Conservation (phyloP, 192 early-diverging fungal genomes). For the Entomortierella parvispora region DNA sequence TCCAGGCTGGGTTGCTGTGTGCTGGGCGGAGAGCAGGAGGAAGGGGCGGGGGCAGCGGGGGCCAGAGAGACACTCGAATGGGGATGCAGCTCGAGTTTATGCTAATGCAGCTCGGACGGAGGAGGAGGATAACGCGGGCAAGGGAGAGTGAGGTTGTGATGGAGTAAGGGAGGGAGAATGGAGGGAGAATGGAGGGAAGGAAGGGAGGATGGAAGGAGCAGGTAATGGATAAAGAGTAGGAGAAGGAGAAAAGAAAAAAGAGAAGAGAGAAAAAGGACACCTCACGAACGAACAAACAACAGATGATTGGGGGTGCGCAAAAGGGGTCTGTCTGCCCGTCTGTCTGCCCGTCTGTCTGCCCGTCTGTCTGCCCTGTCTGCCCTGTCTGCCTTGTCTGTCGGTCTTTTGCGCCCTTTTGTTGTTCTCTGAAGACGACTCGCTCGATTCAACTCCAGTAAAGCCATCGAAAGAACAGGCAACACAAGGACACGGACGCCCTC, state of each 20-base stretch:
- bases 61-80: background rate
- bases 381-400: too few relatives aligned
- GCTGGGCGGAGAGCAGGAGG: background rate
- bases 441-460: too few relatives aligned
- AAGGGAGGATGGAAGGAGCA: background rate
- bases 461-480: too few relatives aligned
- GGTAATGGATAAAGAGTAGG: background rate
- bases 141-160: background rate
- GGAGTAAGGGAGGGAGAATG: background rate
- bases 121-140: background rate
- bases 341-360: too few relatives aligned
- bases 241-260: constrained; percentile 6
- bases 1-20: too few relatives aligned
- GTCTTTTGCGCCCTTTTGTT: too few relatives aligned
- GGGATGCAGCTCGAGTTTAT: background rate
- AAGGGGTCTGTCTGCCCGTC: too few relatives aligned
- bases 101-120: background rate
- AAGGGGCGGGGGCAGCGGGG: background rate
- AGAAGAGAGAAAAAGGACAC: background rate
- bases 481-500: too few relatives aligned
- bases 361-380: too few relatives aligned
- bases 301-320: too few relatives aligned
- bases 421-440: too few relatives aligned
- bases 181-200: background rate
- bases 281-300: too few relatives aligned